Conservation (phyloP, 768 basidiomycete species). For the Glaciozyma antarctica region DNA sequence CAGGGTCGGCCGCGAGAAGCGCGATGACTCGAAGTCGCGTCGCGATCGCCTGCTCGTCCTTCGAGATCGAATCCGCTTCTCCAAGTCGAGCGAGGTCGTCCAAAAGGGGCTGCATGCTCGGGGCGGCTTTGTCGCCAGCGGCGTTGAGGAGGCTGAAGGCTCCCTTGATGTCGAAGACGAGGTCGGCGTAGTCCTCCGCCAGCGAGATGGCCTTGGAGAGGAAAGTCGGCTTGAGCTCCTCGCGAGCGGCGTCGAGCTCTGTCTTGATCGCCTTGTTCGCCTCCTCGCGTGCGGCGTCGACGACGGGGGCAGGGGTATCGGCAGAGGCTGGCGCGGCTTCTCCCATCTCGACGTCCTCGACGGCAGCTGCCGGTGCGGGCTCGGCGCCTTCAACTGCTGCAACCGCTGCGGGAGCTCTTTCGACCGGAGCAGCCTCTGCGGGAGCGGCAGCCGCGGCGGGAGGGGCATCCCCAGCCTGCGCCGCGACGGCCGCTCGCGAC, state of each 20-base stretch:
- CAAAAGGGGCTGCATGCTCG: slow-evolving; percentile 62
- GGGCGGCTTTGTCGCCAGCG: slow-evolving; percentile 48
- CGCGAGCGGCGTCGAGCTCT: slow-evolving; percentile 57
- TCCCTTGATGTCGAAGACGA: slow-evolving; percentile 80
- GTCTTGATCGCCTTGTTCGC: slow-evolving; percentile 23
- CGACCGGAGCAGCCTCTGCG: slow-evolving; percentile 1
- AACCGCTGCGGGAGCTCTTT: neutral
- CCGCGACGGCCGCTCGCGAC: neutral
- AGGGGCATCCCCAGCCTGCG: slow-evolving; percentile 7
- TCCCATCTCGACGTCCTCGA: slow-evolving; percentile 35
- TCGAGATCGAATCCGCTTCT: slow-evolving; percentile 30
- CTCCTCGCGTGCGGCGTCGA: slow-evolving; percentile 4
- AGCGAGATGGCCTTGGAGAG: slow-evolving; percentile 62
- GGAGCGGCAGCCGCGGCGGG: slow-evolving; percentile 1
- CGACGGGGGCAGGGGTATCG: neutral
- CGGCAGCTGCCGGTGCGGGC: neutral
- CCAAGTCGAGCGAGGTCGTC: slow-evolving; percentile 61
- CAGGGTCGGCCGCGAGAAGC: slow-evolving; percentile 65
- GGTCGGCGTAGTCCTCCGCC: slow-evolving; percentile 73
- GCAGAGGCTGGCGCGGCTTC: neutral
- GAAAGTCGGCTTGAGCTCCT: slow-evolving; percentile 56
- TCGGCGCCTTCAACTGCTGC: slow-evolving; percentile 10
- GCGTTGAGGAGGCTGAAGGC: slow-evolving; percentile 30
- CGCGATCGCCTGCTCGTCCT: slow-evolving; percentile 60
- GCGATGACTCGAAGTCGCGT: slow-evolving; percentile 79